Base-by-base conservation (phyloP, 2,329 filamentous ascomycete genomes). In the Zelopaecilomyces penicillatus region DNA sequence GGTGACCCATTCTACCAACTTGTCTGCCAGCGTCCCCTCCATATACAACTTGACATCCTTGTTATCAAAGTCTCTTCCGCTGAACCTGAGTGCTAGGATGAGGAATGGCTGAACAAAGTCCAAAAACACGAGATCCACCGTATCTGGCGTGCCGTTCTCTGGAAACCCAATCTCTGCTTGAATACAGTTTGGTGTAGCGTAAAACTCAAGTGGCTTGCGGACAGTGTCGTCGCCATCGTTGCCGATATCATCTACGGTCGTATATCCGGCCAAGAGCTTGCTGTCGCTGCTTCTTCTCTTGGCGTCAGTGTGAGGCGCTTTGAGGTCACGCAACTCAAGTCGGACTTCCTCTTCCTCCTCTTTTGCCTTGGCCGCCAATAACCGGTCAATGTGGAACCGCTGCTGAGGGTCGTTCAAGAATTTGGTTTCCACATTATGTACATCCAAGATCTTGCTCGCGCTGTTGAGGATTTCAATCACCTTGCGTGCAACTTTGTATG, bases 31-130 rank as follows among this genome's bases (percentile, higher is more conserved):
- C 0, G 71, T 74, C 28, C 70, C 70, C 3, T 80, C 67, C 6
- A 70, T 64, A 53, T 82, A 83, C 28, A 57, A 52, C 53, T 67
- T 54, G 1, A 80, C 70, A 52, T 80, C 70, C 4, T 63, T 59
- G 6, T 64, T 59, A 26, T 50, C 63, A 45, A 75, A 81, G 28
- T 72, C 69, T 2, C 70, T 71, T 0, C 78, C 78, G 28, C 66
- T 67, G 50, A 78, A 73, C 52, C 82, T 80, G 49, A 95, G 68
- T 3, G 88, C 89, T 8, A 84, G 67, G 12, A 95, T 64, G 34
- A 97, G 69, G 76, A 85, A 94, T 7, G 82, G 82, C 64, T 93
- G 77, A 32, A 97, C 82, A 62, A 96, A 98, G 60, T 95, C 89
- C 46, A 95, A 78, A 59, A 94, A 98, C 10, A 96, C 81, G 6